These are phyloP conservation scores for Mallotus nudiflorus DNA, from an alignment of 345 rosid genomes.

Conservation along the genomic window DNA sequence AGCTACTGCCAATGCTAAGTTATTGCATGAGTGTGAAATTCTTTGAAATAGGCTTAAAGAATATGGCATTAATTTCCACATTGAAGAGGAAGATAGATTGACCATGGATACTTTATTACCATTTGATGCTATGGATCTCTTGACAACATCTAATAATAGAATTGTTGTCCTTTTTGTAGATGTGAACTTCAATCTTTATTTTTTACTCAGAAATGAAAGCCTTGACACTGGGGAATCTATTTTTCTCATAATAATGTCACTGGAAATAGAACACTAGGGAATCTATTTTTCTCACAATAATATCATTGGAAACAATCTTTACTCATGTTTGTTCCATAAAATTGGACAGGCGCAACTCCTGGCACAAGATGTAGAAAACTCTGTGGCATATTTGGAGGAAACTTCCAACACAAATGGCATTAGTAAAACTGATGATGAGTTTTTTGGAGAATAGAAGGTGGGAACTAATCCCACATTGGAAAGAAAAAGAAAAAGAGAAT, in stretches of 20 bases:
- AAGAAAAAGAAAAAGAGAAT: too few relatives aligned
- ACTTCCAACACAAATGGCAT: constrained; percentile 20
- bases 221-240: background rate
- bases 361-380: constrained; percentile 68
- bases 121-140: constrained; percentile 71
- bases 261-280: too few relatives aligned
- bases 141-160: constrained; percentile 83
- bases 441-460: too few relatives aligned
- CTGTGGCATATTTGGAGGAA: constrained; percentile 30
- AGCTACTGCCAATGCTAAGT: constrained; percentile 56
- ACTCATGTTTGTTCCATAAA: background rate
- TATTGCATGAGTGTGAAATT: constrained; percentile 84
- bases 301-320: background rate
- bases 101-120: constrained; percentile 68
- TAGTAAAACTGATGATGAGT: constrained; percentile 38
- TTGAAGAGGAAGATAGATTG: constrained; percentile 72
- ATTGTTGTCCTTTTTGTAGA: constrained; percentile 94
- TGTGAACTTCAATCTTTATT: constrained; percentile 40
- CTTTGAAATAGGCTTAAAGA: constrained; percentile 74
- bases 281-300: background rate
- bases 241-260: too few relatives aligned
- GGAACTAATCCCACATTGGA: too few relatives aligned
- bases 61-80: constrained; percentile 72
- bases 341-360: constrained; percentile 76
- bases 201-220: background rate